These are phyloP conservation scores for Arthrobotrys entomopaga DNA, from an alignment of 2,329 filamentous ascomycete genomes.

Conservation along the genomic window DNA sequence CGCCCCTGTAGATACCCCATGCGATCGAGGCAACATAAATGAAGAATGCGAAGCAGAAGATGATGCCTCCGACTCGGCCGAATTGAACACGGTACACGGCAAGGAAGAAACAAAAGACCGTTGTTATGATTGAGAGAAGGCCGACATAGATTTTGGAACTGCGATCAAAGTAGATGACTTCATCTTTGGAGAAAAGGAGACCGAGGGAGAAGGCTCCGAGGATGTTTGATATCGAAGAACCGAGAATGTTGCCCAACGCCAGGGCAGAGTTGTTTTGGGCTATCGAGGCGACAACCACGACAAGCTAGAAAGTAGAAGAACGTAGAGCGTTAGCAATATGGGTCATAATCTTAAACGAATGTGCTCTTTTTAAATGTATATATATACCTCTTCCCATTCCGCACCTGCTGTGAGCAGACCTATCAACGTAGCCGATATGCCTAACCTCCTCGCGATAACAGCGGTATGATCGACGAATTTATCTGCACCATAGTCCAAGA, in stretches of 20 bases:
- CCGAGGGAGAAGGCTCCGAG: slow-evolving; percentile 69
- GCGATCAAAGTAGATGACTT: slow-evolving; percentile 63
- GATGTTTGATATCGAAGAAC: slow-evolving; percentile 69
- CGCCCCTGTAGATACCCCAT: slow-evolving; percentile 65
- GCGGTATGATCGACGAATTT: slow-evolving; percentile 68
- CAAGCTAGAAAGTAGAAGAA: slow-evolving; percentile 61
- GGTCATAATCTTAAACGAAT: background rate
- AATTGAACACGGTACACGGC: slow-evolving; percentile 61
- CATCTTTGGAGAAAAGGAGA: slow-evolving; percentile 63
- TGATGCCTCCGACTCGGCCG: slow-evolving; percentile 60
- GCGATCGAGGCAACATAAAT: slow-evolving; percentile 64
- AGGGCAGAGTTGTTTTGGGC: slow-evolving; percentile 64
- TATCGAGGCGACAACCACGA: slow-evolving; percentile 66
- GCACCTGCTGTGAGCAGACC: slow-evolving; percentile 67
- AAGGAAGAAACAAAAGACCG: slow-evolving; percentile 61
- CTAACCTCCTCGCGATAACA: slow-evolving; percentile 64
- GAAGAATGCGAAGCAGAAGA: slow-evolving; percentile 64
- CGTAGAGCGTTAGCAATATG: slow-evolving; percentile 10
- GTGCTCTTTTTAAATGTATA: background rate
- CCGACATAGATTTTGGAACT: slow-evolving; percentile 66
- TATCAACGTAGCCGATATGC: slow-evolving; percentile 66
- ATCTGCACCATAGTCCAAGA: slow-evolving; percentile 68
- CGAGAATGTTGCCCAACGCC: slow-evolving; percentile 68
- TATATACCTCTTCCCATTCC: slow-evolving; percentile 68
- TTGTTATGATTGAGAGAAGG: slow-evolving; percentile 64